A percentile compares a stretch with the other conserved stretches of the same genome.
These are phyloP conservation scores for Zelopaecilomyces penicillatus DNA, from an alignment of 2,329 filamentous ascomycete genomes.

Conservation along the genomic window DNA sequence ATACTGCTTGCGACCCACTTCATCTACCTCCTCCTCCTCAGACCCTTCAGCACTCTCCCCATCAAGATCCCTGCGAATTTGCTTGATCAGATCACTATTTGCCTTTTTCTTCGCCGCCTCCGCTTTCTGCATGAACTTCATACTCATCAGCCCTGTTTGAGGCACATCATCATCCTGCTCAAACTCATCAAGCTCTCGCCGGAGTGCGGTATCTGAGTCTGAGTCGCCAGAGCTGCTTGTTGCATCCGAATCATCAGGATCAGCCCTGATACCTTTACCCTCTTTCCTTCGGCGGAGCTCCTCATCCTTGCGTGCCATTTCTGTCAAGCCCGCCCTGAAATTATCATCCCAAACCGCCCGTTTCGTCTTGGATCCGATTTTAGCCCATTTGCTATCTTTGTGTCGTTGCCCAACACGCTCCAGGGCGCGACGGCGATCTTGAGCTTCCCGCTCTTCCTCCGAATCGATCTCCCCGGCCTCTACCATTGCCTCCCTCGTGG, in stretches of 20 bases:
- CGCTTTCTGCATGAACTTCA: constrained; percentile 93
- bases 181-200: constrained; percentile 36
- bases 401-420: constrained; percentile 81
- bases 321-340: constrained; percentile 65
- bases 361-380: constrained; percentile 69
- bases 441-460: constrained; percentile 54
- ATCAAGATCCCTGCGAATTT: constrained; percentile 64
- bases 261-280: constrained; percentile 47
- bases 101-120: constrained; percentile 68
- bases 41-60: constrained; percentile 45
- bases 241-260: constrained; percentile 44
- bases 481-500: constrained; percentile 41
- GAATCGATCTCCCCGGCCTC: constrained; percentile 55
- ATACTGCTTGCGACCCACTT: constrained; percentile 64
- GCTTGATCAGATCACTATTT: constrained; percentile 68
- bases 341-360: constrained; percentile 84
- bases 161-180: constrained; percentile 42
- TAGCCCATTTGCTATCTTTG: constrained; percentile 86
- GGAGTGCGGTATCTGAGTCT: constrained; percentile 44
- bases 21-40: constrained; percentile 43
- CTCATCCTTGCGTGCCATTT: constrained; percentile 75
- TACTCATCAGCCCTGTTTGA: constrained; percentile 62
- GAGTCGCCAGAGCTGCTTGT: constrained; percentile 52
- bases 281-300: constrained; percentile 74
- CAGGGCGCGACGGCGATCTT: constrained; percentile 68